Base-by-base conservation (phyloP, 805 yeast genomes). In the Candida ortonii region DNA sequence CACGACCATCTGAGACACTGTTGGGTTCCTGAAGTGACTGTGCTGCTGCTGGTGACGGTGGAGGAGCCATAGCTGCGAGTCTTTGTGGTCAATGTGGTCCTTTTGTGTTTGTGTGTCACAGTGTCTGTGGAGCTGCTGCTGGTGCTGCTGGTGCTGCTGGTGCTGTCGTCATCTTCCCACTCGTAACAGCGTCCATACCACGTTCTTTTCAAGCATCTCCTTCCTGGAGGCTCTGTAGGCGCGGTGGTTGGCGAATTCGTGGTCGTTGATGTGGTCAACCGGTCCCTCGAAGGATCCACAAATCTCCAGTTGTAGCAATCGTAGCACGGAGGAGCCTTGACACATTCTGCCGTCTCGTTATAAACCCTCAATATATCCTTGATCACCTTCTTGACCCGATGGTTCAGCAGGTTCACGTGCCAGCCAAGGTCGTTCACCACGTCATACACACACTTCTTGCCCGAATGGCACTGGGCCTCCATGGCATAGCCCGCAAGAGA, bases 401-500 rank as follows among this genome's bases (percentile, higher is more conserved):
- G 98, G 59, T 90, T 87, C 43, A 84, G 68, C 59, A 93, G 63
- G 49, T 82, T 87, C 11, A 89, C 89, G 52, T 78, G 81, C 96
- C 97, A 90, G 2, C 97, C 97, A 44, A 73, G 65, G 48, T 93
- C 97, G 3, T 73, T 71, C 9, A 89, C 96, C 8, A 83, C 89
- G 52, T 93, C 97, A 61, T 90, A 93, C 18, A 81, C 71, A 58
- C 97, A 93, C 34, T 77, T 76, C 55, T 72, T 73, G 0, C 97
- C 98, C 0, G 95, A 74, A 57, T 93, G 98, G 56, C 98, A 93
- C 28, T 80, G 81, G 0, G 96, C 81, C 53, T 93, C 98, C 96
- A 93, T 81, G 8, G 97, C 98, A 59, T 87, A 93, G 0, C 98
- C 98, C 1, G 85, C 96, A 7, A 86, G 70, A 40, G 90, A 80